A percentile compares a stretch with the other conserved stretches of the same genome.
Evolutionary conservation across 371 early-diverging fungal genomes (phyloP).

Genomic region (Mortierella sp.): DNA sequence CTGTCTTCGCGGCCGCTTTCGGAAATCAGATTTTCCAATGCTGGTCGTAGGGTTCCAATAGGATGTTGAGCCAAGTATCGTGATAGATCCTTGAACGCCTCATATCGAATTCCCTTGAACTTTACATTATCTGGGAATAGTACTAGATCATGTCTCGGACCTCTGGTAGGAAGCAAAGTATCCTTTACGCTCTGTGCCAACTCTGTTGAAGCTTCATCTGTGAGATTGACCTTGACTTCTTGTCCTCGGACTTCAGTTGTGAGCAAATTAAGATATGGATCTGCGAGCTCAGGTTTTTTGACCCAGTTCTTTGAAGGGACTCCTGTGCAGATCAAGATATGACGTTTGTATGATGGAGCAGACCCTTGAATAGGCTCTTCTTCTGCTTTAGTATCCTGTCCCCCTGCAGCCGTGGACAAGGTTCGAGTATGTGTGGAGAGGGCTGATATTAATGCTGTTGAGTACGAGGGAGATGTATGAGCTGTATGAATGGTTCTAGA

Average conservation of each 20-base stretch:
- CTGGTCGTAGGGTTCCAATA: conserved; percentile 30
- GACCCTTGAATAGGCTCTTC: conserved; percentile 51
- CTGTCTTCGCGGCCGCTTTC: not conserved
- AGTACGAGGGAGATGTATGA: not conserved
- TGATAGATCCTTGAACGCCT: conserved; percentile 42
- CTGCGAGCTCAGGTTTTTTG: conserved; percentile 52
- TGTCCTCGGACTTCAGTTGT: conserved; percentile 42
- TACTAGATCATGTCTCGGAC: conserved; percentile 47
- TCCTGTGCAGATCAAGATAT: conserved; percentile 50
- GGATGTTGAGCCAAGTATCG: conserved; percentile 42
- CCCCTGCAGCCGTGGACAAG: conserved; percentile 6
- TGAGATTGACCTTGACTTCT: conserved; percentile 47
- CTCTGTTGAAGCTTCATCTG: conserved; percentile 22
- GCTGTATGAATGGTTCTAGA: not conserved
- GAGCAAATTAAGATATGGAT: conserved; percentile 45
- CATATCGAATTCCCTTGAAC: conserved; percentile 28
- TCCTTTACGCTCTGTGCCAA: not conserved
- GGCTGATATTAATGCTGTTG: not conserved
- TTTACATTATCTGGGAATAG: conserved; percentile 53
- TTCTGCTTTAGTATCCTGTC: not conserved
- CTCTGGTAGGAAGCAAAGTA: conserved; percentile 17
- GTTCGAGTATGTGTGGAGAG: not conserved
- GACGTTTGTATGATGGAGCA: conserved; percentile 38
- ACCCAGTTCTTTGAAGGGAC: conserved; percentile 29
- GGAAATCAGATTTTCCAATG: conserved; percentile 16